Conservation (phyloP, 129 eudicot species). For the Tagetes erecta region DNA sequence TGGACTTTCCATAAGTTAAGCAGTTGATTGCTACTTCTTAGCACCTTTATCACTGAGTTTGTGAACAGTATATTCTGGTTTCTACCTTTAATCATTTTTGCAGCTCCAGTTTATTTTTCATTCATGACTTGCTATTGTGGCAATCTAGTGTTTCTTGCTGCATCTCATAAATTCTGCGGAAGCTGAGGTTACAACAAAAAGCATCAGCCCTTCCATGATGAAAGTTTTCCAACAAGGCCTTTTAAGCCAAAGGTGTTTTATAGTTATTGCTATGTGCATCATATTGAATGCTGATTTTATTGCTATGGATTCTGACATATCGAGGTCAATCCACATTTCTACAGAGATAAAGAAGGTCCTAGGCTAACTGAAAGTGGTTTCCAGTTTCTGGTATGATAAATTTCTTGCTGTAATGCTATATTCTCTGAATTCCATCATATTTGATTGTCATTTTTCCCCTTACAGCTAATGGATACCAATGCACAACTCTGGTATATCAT, state of each 20-base stretch:
- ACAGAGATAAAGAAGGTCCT: conserved; percentile 87
- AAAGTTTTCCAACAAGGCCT: conserved; percentile 92
- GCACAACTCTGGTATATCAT: conserved; percentile 98
- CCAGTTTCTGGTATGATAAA: conserved; percentile 79
- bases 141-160: conserved; percentile 85
- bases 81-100: conserved; percentile 27
- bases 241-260: conserved; percentile 68
- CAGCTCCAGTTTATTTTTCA: conserved; percentile 37
- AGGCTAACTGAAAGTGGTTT: conserved; percentile 85
- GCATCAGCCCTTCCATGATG: conserved; percentile 90
- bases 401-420: conserved; percentile 2
- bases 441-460: conserved; percentile 27
- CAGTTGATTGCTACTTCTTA: conserved; percentile 14
- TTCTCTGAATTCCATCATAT: conserved; percentile 20
- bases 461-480: conserved; percentile 94
- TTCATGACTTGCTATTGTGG: conserved; percentile 46
- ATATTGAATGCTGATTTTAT: conserved; percentile 16
- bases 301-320: neutral
- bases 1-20: conserved; percentile 5
- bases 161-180: conserved; percentile 89
- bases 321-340: conserved; percentile 13
- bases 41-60: conserved; percentile 12
- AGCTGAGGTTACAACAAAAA: conserved; percentile 67
- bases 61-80: conserved; percentile 27
- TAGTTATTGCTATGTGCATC: conserved; percentile 2